Evolutionary conservation across 1,284 basidiomycete species (phyloP).

Genomic region (Cerioporus squamosus): DNA sequence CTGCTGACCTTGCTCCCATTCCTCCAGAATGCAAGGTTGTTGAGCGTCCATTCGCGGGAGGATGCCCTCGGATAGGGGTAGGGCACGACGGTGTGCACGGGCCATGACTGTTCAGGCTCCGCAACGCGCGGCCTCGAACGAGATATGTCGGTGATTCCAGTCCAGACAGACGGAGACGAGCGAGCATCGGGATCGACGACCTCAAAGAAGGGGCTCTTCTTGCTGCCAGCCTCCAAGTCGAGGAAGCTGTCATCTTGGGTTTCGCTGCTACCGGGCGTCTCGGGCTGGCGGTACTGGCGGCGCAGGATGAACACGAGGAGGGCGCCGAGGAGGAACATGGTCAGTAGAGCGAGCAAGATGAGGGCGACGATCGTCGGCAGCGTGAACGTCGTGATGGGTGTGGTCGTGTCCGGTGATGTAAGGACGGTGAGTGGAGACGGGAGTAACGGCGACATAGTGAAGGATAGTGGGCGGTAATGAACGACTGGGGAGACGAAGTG

Average conservation of each 20-base stretch:
- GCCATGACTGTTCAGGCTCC: background rate
- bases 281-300: background rate
- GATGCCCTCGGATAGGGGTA: background rate
- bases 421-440: no score
- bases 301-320: background rate
- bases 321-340: background rate
- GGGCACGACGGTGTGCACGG: background rate
- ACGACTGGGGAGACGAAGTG: no score
- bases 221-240: background rate
- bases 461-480: no score
- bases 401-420: no score
- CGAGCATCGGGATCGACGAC: background rate
- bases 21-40: background rate
- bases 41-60: background rate
- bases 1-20: background rate
- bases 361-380: constrained; percentile 1
- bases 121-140: background rate
- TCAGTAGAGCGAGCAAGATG: background rate
- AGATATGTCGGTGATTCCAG: no score
- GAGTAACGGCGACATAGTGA: no score
- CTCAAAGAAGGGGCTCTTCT: background rate
- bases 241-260: no score
- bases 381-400: background rate
- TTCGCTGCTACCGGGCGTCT: background rate
- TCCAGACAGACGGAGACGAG: background rate